These are phyloP conservation scores for Nothophoma quercina DNA, from an alignment of 2,329 filamentous ascomycete genomes.

Conservation along the genomic window DNA sequence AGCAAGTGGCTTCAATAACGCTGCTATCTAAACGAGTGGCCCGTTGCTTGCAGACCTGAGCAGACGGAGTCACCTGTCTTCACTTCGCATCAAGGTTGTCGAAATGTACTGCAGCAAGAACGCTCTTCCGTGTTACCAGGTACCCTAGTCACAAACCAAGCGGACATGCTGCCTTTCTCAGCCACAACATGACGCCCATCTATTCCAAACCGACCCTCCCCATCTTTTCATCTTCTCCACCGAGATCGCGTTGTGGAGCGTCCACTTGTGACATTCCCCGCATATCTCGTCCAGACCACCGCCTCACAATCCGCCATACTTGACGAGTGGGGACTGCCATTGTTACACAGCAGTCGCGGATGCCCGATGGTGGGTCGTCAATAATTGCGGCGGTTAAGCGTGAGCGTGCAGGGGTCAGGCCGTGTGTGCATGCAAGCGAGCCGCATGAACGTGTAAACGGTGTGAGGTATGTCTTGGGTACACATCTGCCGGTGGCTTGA, in stretches of 20 bases:
- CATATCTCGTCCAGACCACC: background rate
- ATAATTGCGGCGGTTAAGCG: constrained; percentile 20
- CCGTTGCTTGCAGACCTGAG: no score
- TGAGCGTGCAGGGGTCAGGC: constrained; percentile 16
- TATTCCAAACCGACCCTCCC: background rate
- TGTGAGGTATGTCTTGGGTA: constrained; percentile 1
- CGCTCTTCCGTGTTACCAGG: no score
- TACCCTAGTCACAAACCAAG: background rate
- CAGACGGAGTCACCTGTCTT: no score
- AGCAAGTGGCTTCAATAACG: no score
- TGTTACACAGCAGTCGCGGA: constrained; percentile 13
- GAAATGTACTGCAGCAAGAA: no score
- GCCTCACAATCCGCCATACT: background rate
- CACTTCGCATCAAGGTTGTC: no score
- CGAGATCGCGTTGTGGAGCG: background rate
- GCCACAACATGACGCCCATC: background rate
- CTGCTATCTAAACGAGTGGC: no score
- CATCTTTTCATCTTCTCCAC: background rate
- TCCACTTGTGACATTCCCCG: background rate
- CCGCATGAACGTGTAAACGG: constrained; percentile 7
- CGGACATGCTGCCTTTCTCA: background rate
- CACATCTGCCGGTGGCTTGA: constrained; percentile 14
- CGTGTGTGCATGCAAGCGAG: constrained; percentile 18
- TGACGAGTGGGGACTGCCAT: no score
- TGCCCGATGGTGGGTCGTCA: constrained; percentile 10